These are phyloP conservation scores for Pythium apleroticum DNA, from an alignment of 352 stramenopile species.

Conservation along the genomic window DNA sequence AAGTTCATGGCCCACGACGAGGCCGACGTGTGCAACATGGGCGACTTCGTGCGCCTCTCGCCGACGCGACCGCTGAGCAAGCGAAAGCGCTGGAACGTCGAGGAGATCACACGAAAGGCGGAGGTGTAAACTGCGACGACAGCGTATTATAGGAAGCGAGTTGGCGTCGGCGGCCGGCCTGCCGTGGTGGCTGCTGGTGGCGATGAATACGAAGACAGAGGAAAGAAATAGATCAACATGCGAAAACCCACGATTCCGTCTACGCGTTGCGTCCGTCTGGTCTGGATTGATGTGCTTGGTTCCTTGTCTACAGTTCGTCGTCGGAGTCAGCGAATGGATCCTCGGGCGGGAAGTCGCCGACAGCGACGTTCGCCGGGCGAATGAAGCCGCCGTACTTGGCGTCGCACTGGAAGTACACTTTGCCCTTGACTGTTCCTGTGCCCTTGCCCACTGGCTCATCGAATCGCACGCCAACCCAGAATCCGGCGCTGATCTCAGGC, in stretches of 20 bases:
- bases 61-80: conserved; percentile 81
- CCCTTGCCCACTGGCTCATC: conserved; percentile 96
- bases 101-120: conserved; percentile 87
- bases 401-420: conserved; percentile 92
- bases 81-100: conserved; percentile 88
- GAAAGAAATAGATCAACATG: conserved; percentile 23
- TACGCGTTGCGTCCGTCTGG: not conserved
- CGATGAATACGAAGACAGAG: not conserved
- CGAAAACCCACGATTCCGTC: not conserved
- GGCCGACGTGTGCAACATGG: conserved; percentile 91
- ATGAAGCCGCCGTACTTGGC: conserved; percentile 94
- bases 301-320: conserved; percentile 58
- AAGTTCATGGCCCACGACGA: conserved; percentile 99
- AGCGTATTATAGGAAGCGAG: conserved; percentile 22
- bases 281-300: not conserved
- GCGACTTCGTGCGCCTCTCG: conserved; percentile 82
- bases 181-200: not conserved
- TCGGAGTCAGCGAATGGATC: conserved; percentile 77
- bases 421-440: conserved; percentile 91
- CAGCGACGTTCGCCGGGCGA: conserved; percentile 91
- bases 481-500: conserved; percentile 85
- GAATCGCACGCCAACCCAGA: conserved; percentile 96
- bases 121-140: conserved; percentile 54
- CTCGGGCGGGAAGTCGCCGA: conserved; percentile 92
- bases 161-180: not conserved